Percentiles rank a stretch among this genome's conserved stretches.
Evolutionary conservation across 2,329 filamentous ascomycete genomes (phyloP).

Genomic region (Ascocoryne sarcoides): DNA sequence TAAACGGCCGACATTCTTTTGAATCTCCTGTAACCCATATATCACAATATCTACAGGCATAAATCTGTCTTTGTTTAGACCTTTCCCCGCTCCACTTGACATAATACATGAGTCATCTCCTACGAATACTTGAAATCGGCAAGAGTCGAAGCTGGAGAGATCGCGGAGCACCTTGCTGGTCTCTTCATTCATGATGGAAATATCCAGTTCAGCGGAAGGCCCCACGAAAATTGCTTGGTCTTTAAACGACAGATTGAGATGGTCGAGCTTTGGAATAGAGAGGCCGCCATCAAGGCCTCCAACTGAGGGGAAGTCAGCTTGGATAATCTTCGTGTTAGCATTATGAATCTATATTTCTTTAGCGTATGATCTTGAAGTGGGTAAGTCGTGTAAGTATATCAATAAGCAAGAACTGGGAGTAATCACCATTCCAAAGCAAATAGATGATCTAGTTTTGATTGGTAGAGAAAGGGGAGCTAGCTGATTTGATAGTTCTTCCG

Average conservation of each 20-base stretch:
- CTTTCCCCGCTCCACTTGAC: background rate
- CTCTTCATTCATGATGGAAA: conserved; percentile 8
- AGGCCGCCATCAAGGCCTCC: background rate
- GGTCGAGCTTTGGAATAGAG: background rate
- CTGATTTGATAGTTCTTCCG: conserved; percentile 1
- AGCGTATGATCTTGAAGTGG: background rate
- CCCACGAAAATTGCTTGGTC: conserved; percentile 1
- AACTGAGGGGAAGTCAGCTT: background rate
- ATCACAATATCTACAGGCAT: conserved; percentile 30
- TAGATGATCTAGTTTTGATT: background rate
- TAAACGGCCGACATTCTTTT: conserved; percentile 20
- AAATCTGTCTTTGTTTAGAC: conserved; percentile 3
- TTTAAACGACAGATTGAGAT: conserved; percentile 1
- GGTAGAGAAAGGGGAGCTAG: background rate
- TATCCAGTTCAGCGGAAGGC: background rate
- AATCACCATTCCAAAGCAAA: conserved; percentile 5
- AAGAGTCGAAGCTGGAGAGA: background rate
- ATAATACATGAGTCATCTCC: background rate
- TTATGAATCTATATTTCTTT: background rate
- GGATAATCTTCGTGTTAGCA: conserved; percentile 1
- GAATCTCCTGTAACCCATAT: conserved; percentile 26
- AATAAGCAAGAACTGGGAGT: background rate
- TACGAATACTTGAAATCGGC: conserved; percentile 3
- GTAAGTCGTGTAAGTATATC: background rate
- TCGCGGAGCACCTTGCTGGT: conserved; percentile 1